phyloP scores from a whole-genome alignment of 2,329 filamentous ascomycete genomes.

The Emmonsiellopsis sp. region DNA sequence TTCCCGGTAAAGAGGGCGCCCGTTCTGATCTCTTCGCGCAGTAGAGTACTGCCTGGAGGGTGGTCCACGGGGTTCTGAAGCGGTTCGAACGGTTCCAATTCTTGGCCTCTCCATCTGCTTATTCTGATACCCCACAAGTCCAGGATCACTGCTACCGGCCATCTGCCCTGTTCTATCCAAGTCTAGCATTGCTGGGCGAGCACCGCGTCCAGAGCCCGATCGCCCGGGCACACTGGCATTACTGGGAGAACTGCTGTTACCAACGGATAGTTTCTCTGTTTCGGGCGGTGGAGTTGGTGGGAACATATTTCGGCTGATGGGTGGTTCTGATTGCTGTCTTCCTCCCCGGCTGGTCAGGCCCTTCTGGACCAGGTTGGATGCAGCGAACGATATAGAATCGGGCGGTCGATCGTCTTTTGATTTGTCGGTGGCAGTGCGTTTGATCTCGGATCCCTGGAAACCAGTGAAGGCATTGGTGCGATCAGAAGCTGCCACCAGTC shows the following conservation, averaged over 20 bases:
- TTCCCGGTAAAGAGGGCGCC: constrained; percentile 22
- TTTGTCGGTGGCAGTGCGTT: constrained; percentile 26
- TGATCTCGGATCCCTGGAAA: constrained; percentile 71
- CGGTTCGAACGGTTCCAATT: constrained; percentile 39
- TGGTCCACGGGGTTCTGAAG: constrained; percentile 42
- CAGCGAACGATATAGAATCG: constrained; percentile 83
- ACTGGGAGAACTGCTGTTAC: constrained; percentile 16
- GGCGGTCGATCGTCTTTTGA: constrained; percentile 63
- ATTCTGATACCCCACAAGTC: constrained; percentile 9
- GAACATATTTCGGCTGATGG: constrained; percentile 70
- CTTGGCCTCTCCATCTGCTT: constrained; percentile 29
- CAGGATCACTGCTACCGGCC: constrained; percentile 39
- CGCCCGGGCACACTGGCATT: constrained; percentile 32
- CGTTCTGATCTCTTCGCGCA: constrained; percentile 18
- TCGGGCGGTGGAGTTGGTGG: constrained; percentile 98
- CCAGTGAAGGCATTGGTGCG: constrained; percentile 71
- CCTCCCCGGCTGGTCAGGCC: constrained; percentile 61
- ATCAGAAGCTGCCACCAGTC: constrained; percentile 80
- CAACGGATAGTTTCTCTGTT: constrained; percentile 50
- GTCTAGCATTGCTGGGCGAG: constrained; percentile 38
- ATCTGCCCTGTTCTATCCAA: constrained; percentile 19
- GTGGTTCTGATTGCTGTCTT: constrained; percentile 77
- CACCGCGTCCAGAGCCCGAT: constrained; percentile 39
- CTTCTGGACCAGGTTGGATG: constrained; percentile 84
- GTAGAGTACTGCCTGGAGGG: constrained; percentile 24